A percentile compares a stretch with the other conserved stretches of the same genome.
Evolutionary conservation across 2,329 filamentous ascomycete genomes (phyloP).

Genomic region (Akanthomyces dipterigenus): DNA sequence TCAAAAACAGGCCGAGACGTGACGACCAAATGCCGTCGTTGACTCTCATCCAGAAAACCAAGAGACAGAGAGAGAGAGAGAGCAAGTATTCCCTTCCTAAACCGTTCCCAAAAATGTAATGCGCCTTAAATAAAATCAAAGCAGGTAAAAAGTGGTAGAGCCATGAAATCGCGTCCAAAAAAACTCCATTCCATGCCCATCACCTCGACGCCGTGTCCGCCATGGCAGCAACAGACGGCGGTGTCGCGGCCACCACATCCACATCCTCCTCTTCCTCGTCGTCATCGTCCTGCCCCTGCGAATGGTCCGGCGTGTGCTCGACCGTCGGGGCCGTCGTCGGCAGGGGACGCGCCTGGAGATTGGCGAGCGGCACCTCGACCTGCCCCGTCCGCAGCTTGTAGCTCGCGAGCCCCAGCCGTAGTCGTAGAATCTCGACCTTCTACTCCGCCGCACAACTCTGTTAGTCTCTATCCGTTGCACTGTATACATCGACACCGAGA

Average conservation of each 20-base stretch:
- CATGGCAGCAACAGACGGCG: constrained; percentile 14
- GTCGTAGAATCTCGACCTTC: constrained; percentile 58
- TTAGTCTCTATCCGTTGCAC: too few species aligned
- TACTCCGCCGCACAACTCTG: constrained; percentile 24
- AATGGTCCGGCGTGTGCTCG: constrained; percentile 13
- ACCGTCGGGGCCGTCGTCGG: constrained; percentile 12
- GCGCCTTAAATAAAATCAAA: background rate
- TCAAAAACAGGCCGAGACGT: too few species aligned
- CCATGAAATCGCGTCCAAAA: background rate
- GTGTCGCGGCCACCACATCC: constrained; percentile 37
- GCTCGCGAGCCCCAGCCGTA: constrained; percentile 63
- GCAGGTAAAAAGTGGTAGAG: too few species aligned
- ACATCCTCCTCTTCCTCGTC: constrained; percentile 21
- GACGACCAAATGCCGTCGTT: too few species aligned
- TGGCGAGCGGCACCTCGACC: constrained; percentile 55
- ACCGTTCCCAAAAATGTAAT: background rate
- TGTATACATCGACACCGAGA: too few species aligned
- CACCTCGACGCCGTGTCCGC: background rate
- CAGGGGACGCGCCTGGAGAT: constrained; percentile 40
- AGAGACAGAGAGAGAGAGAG: too few species aligned
- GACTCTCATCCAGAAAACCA: too few species aligned
- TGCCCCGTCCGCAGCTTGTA: constrained; percentile 74
- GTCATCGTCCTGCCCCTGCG: constrained; percentile 2
- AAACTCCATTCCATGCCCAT: background rate
- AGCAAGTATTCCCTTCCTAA: too few species aligned